Evolutionary conservation across 208 protist genomes (phyloP).

Genomic region (Trichomonas vaginalis): DNA sequence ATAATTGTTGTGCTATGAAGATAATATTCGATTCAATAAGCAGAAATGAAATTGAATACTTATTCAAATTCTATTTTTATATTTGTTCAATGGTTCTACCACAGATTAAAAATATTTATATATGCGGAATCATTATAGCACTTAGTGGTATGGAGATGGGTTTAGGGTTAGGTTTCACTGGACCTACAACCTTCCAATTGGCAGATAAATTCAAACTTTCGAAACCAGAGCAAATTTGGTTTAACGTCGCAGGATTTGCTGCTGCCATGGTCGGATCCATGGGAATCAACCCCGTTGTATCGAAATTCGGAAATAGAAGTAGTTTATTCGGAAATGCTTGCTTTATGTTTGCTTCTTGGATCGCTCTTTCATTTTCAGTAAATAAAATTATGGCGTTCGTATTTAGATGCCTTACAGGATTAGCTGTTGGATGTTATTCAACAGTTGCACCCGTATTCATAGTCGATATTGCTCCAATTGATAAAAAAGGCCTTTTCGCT

Average conservation of each 20-base stretch:
- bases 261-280: not conserved
- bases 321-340: not conserved
- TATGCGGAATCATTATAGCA: not conserved
- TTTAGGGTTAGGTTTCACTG: not conserved
- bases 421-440: not conserved
- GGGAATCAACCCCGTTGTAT: not conserved
- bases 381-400: not conserved
- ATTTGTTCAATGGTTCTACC: no score
- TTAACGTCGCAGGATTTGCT: not conserved
- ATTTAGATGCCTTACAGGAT: not conserved
- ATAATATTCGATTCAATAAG: no score
- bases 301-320: not conserved
- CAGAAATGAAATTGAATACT: no score
- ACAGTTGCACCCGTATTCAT: not conserved
- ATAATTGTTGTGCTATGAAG: no score
- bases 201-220: not conserved
- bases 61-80: no score
- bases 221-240: not conserved
- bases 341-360: not conserved
- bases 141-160: not conserved
- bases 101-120: not conserved
- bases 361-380: not conserved
- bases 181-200: not conserved
- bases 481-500: not conserved
- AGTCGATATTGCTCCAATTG: not conserved